Conservation (phyloP, 2,329 filamentous ascomycete species). For the Fusarium equiseti region DNA sequence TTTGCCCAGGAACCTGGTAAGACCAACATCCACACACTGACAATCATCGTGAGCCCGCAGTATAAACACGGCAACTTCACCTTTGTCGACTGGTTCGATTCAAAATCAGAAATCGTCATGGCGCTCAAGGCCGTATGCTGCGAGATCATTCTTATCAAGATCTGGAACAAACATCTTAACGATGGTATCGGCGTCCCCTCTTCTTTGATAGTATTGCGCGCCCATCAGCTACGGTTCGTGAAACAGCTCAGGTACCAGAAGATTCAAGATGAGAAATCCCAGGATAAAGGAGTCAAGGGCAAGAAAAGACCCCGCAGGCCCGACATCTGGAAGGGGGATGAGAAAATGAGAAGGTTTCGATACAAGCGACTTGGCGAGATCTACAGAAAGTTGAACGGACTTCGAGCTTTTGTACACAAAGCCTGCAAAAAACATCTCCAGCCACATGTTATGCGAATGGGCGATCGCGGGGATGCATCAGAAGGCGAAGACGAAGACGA, state of each 20-base stretch:
- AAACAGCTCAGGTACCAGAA: conserved; percentile 10
- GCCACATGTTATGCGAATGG: neutral
- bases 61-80: conserved; percentile 45
- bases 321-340: conserved; percentile 24
- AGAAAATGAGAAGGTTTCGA: conserved; percentile 12
- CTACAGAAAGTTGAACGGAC: conserved; percentile 1
- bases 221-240: conserved; percentile 30
- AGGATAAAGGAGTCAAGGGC: neutral
- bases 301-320: neutral
- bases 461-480: neutral
- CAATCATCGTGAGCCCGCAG: conserved; percentile 55
- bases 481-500: neutral
- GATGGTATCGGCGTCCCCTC: neutral
- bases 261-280: neutral
- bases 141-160: conserved; percentile 53
- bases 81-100: conserved; percentile 54
- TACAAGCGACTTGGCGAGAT: neutral
- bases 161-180: conserved; percentile 47
- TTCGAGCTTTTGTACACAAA: conserved; percentile 17
- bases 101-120: conserved; percentile 45
- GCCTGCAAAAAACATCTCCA: conserved; percentile 29
- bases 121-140: conserved; percentile 52
- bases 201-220: conserved; percentile 19
- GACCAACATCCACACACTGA: conserved; percentile 56
- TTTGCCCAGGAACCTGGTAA: conserved; percentile 47